Evolutionary conservation across 352 stramenopile genomes (phyloP).

Genomic region (Blastocystis hominis): DNA sequence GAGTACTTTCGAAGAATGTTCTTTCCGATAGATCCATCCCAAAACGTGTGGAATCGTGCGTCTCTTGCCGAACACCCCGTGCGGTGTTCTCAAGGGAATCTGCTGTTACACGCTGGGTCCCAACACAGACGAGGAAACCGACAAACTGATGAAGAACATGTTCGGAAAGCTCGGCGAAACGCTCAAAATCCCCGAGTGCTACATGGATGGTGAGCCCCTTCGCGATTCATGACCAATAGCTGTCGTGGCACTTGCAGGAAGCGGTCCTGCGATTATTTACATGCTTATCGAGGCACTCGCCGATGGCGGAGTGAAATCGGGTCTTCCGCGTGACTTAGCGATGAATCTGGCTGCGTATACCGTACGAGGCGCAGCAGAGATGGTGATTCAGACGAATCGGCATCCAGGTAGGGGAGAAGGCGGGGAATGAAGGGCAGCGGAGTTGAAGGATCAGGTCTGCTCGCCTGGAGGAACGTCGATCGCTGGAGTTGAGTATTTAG

Average conservation of each 20-base stretch:
- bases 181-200: conserved; percentile 64
- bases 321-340: conserved; percentile 69
- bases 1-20: background rate
- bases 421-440: background rate
- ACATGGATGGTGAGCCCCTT: conserved; percentile 55
- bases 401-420: conserved; percentile 66
- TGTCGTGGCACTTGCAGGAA: conserved; percentile 73
- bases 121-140: conserved; percentile 66
- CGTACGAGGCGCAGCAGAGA: conserved; percentile 75
- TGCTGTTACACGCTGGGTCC: conserved; percentile 67
- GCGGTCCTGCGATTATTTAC: conserved; percentile 76
- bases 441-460: conserved; percentile 71
- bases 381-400: conserved; percentile 71
- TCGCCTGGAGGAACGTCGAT: conserved; percentile 76
- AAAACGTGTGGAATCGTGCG: conserved; percentile 66
- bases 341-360: conserved; percentile 74
- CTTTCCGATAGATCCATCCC: conserved; percentile 61
- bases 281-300: conserved; percentile 77
- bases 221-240: conserved; percentile 59
- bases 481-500: conserved; percentile 71
- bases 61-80: conserved; percentile 81
- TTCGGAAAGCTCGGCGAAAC: conserved; percentile 69
- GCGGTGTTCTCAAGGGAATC: conserved; percentile 70
- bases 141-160: conserved; percentile 67
- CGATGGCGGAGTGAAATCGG: conserved; percentile 73